Conservation (phyloP, 1,284 basidiomycete species). For the Waitea zeae region DNA sequence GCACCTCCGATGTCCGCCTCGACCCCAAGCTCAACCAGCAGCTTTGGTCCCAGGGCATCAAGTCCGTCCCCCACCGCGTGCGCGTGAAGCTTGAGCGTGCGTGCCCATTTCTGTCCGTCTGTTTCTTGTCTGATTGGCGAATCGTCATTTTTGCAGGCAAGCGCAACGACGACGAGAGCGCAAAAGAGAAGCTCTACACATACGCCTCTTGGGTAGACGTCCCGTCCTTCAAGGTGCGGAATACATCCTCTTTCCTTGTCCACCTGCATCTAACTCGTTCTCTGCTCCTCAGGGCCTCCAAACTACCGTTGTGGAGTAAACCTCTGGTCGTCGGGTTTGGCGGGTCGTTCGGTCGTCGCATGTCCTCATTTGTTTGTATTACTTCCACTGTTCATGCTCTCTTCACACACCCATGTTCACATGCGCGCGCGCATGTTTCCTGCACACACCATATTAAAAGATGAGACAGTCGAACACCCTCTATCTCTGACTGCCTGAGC, state of each 20-base stretch:
- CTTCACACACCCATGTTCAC: no score
- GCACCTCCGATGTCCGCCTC: constrained; percentile 80
- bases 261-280: neutral
- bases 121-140: neutral
- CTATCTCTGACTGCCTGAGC: no score
- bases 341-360: no score
- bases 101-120: no score
- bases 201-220: constrained; percentile 75
- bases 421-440: no score
- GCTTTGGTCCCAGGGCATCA: constrained; percentile 80
- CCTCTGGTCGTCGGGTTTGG: no score
- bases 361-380: no score
- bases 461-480: no score
- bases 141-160: constrained; percentile 57
- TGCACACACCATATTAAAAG: no score
- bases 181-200: constrained; percentile 94
- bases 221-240: constrained; percentile 67
- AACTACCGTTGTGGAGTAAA: constrained; percentile 10
- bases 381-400: no score
- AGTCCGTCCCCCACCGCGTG: constrained; percentile 80
- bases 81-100: constrained; percentile 82
- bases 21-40: constrained; percentile 92
- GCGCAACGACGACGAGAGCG: constrained; percentile 90
- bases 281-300: constrained; percentile 7
- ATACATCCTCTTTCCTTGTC: neutral